A percentile compares a stretch with the other conserved stretches of the same genome.
Conservation (phyloP, 305 asterid species). For the Solanum aculeatissimum region DNA sequence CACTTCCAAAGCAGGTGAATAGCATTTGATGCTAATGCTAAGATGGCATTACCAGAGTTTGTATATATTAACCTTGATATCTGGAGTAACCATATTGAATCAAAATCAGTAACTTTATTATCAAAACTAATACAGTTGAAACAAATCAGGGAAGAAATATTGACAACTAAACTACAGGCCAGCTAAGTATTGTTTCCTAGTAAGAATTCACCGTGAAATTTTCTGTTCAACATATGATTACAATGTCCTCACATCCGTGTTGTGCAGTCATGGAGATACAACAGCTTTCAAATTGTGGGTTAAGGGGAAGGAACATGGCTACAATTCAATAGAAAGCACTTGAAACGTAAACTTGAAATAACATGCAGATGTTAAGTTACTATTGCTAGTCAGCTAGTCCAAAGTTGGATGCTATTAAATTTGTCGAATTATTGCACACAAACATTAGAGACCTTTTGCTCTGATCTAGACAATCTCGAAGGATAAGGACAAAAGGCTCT, state of each 20-base stretch:
- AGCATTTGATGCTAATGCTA: constrained; percentile 87
- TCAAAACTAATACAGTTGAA: not conserved
- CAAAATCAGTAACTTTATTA: not conserved
- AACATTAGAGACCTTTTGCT: not conserved
- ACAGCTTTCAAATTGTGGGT: not conserved
- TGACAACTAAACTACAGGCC: not conserved
- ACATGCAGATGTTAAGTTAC: not conserved
- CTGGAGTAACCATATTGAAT: constrained; percentile 19
- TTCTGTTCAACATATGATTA: not conserved
- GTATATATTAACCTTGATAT: constrained; percentile 85
- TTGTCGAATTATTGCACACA: not conserved
- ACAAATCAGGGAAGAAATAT: not conserved
- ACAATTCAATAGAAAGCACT: not conserved
- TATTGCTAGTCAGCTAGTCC: not conserved
- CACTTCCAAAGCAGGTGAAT: constrained; percentile 89
- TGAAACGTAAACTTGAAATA: not conserved
- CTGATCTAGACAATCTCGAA: not conserved
- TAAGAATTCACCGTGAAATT: not conserved
- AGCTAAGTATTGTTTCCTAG: not conserved
- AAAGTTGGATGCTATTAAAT: not conserved
- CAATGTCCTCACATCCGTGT: not conserved
- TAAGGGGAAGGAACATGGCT: too few relatives aligned
- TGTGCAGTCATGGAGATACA: not conserved
- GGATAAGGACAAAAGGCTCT: not conserved
- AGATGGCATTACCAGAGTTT: constrained; percentile 69